Base-by-base conservation (phyloP, 306 rosid species). In the Coriaria nepalensis region DNA sequence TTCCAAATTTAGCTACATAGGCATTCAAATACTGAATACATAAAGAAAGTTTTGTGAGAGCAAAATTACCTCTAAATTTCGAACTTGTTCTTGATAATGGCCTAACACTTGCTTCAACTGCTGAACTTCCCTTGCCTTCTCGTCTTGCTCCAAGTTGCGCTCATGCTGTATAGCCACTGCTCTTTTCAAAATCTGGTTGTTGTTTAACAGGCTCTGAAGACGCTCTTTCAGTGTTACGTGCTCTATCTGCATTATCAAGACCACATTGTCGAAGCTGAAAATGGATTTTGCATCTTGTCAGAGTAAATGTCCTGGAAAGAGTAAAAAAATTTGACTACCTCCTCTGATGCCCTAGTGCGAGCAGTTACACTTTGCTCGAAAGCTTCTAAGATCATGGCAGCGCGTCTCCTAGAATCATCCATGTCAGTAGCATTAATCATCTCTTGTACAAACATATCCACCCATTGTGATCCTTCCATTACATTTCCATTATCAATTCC, bases 111-210 rank as follows among this genome's bases (percentile, higher is more conserved):
- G 43, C 62, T 62, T 69, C 41, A 63, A 40, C 43, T 69, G 74
- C 33, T 63, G 69, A 44, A 69, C 62, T 34, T 49, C 74, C 49
- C 45, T 63, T 9, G 53, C 33, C 50, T 60, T 69, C 66, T 69
- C 74, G 42, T 69, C 74, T 12, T 69, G 59, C 74, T 63, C 69
- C 33, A 57, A 49, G 44, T 48, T 33, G 50, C 74, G 69, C 35
- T 69, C 74, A 2, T 69, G 74, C 45, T 69, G 74, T 57, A 69
- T 69, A 41, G 69, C 62, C 12, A 69, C 60, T 0, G 70, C 75
- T 69, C 66, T 69, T 59, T 69, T 69, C 53, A 69, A 54, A 39
- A 69, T 63, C 34, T 63, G 75, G 41, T 69, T 69, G 66, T 59
- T 66, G 35, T 69, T 59, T 69, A 69, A 56, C 68, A 69, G 45